A percentile compares a stretch with the other conserved stretches of the same genome.
Conservation (phyloP, 306 rosid species). For the Luffa acutangula region DNA sequence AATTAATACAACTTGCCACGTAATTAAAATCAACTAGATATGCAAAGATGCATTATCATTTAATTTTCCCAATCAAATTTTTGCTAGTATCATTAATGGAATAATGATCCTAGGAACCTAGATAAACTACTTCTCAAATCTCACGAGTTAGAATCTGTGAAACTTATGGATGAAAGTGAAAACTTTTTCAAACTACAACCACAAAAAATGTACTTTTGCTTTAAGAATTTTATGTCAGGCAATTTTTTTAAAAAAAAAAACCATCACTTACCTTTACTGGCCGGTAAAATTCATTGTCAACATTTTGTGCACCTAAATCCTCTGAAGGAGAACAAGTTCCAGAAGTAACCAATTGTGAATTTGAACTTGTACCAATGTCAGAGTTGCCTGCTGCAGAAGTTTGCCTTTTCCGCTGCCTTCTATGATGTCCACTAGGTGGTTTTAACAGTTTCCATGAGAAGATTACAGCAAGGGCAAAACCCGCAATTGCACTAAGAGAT, state of each 20-base stretch:
- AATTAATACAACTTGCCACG: not conserved
- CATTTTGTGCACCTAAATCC: conserved; percentile 60
- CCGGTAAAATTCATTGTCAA: conserved; percentile 64
- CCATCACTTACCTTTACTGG: conserved; percentile 46
- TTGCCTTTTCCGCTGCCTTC: conserved; percentile 72
- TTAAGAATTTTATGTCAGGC: not conserved
- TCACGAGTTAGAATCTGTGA: not conserved
- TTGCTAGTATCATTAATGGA: not conserved
- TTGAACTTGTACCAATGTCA: conserved; percentile 34
- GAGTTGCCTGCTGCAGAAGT: conserved; percentile 51
- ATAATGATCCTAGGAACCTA: not conserved
- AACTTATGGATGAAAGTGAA: not conserved
- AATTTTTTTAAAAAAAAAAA: not conserved
- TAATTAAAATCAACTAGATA: not conserved
- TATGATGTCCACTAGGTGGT: conserved; percentile 46
- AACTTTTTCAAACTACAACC: not conserved
- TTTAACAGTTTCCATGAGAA: conserved; percentile 91
- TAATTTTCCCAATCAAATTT: not conserved
- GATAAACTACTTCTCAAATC: not conserved
- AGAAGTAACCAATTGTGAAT: conserved; percentile 23
- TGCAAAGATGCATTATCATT: not conserved
- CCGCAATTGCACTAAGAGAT: conserved; percentile 81
- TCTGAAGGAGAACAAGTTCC: conserved; percentile 35
- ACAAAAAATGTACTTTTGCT: not conserved
- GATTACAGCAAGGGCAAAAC: conserved; percentile 73